Conservation (phyloP, 164 flowering plant species). For the Houttuynia cordata region DNA sequence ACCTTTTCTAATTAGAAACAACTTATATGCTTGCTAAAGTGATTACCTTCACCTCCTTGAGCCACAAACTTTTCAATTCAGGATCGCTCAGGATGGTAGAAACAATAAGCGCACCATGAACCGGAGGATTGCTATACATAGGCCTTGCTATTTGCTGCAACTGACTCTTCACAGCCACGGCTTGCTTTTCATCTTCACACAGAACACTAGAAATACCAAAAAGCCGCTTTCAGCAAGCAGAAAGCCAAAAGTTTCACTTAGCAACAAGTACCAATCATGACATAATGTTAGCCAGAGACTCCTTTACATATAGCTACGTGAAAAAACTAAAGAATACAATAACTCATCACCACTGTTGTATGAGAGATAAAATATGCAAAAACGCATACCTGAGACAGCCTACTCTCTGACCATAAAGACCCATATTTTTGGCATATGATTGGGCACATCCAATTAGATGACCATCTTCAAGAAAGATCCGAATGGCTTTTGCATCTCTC, state of each 20-base stretch:
- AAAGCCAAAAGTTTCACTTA: not conserved
- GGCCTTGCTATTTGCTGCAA: slow-evolving; percentile 94
- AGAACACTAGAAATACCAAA: slow-evolving; percentile 40
- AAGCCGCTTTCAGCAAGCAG: not conserved
- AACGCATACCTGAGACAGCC: slow-evolving; percentile 63
- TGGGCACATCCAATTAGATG: slow-evolving; percentile 84
- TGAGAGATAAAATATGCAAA: not conserved
- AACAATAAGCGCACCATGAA: slow-evolving; percentile 89
- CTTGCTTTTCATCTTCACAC: slow-evolving; percentile 88
- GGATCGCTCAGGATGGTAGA: slow-evolving; percentile 77
- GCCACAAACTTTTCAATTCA: slow-evolving; percentile 76
- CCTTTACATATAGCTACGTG: not conserved
- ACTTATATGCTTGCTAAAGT: not conserved
- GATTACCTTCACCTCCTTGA: slow-evolving; percentile 87
- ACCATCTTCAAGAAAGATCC: slow-evolving; percentile 92
- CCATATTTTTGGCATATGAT: slow-evolving; percentile 97
- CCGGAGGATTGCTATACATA: slow-evolving; percentile 96
- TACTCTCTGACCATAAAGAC: slow-evolving; percentile 93
- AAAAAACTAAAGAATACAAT: not conserved
- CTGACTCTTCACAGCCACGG: slow-evolving; percentile 88
- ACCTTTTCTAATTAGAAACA: not conserved
- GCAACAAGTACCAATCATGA: not conserved
- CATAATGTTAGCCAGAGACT: not conserved
- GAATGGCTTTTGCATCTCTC: slow-evolving; percentile 82
- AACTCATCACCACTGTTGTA: not conserved